Percentiles rank a stretch among this genome's conserved stretches.
These are phyloP conservation scores for Hydrangea macrophylla DNA, from an alignment of 148 eudicot species.

Conservation along the genomic window DNA sequence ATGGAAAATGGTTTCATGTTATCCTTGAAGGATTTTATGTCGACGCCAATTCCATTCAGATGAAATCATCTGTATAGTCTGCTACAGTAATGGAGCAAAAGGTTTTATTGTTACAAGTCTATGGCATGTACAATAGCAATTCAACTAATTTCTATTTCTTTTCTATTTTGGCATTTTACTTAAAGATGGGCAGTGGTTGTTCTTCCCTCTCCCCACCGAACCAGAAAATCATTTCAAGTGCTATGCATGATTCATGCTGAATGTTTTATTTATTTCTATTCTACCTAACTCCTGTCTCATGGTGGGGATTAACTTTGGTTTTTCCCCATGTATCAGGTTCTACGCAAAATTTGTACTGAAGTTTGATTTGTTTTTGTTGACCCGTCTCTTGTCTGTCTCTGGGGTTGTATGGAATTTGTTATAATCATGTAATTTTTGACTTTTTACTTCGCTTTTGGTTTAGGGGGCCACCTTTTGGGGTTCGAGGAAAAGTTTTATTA, in stretches of 20 bases:
- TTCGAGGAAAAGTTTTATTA: slow-evolving; percentile 79
- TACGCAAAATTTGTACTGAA: no score
- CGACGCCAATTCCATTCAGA: not conserved
- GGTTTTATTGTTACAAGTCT: not conserved
- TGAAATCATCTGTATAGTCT: not conserved
- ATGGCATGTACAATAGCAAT: not conserved
- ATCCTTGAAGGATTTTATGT: not conserved
- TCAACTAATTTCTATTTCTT: slow-evolving; percentile 2
- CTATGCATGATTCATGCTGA: not conserved
- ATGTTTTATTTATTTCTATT: not conserved
- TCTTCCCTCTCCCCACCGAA: not conserved
- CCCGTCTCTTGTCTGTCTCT: not conserved
- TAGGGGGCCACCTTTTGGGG: slow-evolving; percentile 81
- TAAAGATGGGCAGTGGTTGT: not conserved
- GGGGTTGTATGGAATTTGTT: not conserved
- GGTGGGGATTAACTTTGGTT: no score
- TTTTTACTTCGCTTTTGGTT: slow-evolving; percentile 8
- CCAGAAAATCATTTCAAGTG: no score
- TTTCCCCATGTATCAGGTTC: no score
- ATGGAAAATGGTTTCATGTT: not conserved
- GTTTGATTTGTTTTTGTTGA: no score
- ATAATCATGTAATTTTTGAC: not conserved
- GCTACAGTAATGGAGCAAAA: not conserved
- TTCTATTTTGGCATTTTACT: slow-evolving; percentile 1
- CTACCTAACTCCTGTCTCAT: not conserved